A percentile compares a stretch with the other conserved stretches of the same genome.
Conservation (phyloP, 2,329 filamentous ascomycete species). For the Leptographium galeiforme region DNA sequence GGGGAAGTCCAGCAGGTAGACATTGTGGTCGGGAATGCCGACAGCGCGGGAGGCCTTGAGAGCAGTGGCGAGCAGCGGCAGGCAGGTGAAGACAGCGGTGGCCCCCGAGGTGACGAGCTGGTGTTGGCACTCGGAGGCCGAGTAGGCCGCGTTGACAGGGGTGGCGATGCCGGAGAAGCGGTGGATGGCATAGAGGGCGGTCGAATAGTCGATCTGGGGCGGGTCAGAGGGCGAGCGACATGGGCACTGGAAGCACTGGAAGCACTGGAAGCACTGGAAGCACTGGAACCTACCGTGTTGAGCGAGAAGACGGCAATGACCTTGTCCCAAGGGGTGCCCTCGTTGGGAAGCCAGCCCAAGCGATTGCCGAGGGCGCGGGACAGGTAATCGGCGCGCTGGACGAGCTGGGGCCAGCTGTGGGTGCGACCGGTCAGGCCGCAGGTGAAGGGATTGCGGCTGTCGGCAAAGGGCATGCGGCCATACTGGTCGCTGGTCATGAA, state of each 20-base stretch:
- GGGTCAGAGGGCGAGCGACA: not conserved
- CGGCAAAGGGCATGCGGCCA: conserved; percentile 48
- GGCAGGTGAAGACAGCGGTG: conserved; percentile 56
- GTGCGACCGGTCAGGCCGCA: conserved; percentile 14
- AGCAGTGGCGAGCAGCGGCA: conserved; percentile 46
- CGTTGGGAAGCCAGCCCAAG: conserved; percentile 55
- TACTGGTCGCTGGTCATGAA: conserved; percentile 65
- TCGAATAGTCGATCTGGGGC: conserved; percentile 43
- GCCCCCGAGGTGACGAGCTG: conserved; percentile 53
- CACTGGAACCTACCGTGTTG: conserved; percentile 38
- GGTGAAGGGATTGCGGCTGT: conserved; percentile 28
- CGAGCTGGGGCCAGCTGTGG: conserved; percentile 6
- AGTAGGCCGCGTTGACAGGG: conserved; percentile 59
- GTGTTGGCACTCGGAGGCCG: conserved; percentile 49
- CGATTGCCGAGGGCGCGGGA: conserved; percentile 46
- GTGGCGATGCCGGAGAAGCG: conserved; percentile 47
- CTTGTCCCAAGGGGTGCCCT: conserved; percentile 65
- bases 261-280: not conserved
- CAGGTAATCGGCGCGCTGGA: conserved; percentile 9
- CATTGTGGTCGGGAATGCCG: conserved; percentile 44
- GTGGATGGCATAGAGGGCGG: conserved; percentile 39
- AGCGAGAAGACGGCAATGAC: conserved; percentile 57
- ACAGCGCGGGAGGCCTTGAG: conserved; percentile 47
- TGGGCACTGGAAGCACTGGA: not conserved
- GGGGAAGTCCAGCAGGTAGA: conserved; percentile 54